Base-by-base conservation (phyloP, 2,329 filamentous ascomycete genomes). In the Didymella lethalis region DNA sequence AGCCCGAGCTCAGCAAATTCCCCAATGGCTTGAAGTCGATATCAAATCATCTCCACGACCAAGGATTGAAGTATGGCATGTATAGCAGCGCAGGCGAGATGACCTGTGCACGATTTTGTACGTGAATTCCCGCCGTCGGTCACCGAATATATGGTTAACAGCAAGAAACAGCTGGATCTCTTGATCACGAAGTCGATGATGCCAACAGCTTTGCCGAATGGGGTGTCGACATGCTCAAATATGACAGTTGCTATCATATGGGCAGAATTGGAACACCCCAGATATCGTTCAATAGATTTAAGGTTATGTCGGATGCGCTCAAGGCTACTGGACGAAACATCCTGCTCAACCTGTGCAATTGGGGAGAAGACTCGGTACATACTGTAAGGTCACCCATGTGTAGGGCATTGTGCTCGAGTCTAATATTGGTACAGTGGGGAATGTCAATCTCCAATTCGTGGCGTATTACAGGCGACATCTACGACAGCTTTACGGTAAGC, bases 11-110 rank as follows among this genome's bases (percentile, higher is more conserved):
- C 86, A 88, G 64, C 84, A 87, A 3, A 70, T 90, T 89, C 57
- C 87, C 87, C 0, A 75, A 81, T 18, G 87, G 87, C 0, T 86
- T 90, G 59, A 79, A 78, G 8, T 80, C 82, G 0, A 71, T 84
- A 1, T 85, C 85, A 1, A 74, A 83, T 25, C 63, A 65, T 38
- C 60, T 74, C 4, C 70, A 74, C 41, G 43, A 52, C 43, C 62
- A 65, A 61, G 85, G 85, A 2, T 67, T 90, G 44, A 89, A 89
- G 68, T 75, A 88, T 10, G 87, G 87, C 0, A 87, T 90, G 57
- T 90, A 90, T 67, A 83, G 83, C 64, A 83, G 82, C 69, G 84
- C 83, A 0, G 84, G 84, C 41, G 77, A 71, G 14, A 64, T 67
- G 57, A 86, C 84, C 2, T 88, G 86, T 65, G 86, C 80, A 1